A percentile compares a stretch with the other conserved stretches of the same genome.
phyloP scores from a whole-genome alignment of 2,329 filamentous ascomycete genomes.

The Ceratocystis colombiana region DNA sequence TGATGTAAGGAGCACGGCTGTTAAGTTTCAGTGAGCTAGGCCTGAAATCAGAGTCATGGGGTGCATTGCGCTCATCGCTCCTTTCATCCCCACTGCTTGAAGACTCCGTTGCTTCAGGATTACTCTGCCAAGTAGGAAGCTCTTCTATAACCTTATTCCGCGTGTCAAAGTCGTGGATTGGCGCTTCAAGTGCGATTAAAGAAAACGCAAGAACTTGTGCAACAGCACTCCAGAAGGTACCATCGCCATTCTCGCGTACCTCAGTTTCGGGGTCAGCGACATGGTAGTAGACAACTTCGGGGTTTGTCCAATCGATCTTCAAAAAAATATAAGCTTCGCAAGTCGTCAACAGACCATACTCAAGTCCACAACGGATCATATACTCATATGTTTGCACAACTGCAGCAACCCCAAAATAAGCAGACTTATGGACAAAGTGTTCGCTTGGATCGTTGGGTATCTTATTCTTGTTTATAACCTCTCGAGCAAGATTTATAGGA shows the following conservation, averaged over 20 bases:
- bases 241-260: not conserved
- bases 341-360: constrained; percentile 37
- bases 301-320: constrained; percentile 30
- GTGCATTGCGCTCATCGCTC: too few relatives aligned
- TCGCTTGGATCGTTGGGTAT: constrained; percentile 29
- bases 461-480: constrained; percentile 31
- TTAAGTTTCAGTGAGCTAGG: too few relatives aligned
- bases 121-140: too few relatives aligned
- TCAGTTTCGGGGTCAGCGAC: not conserved
- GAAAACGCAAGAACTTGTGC: constrained; percentile 1
- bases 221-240: not conserved
- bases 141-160: too few relatives aligned
- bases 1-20: too few relatives aligned
- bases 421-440: constrained; percentile 27
- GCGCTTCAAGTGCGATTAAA: too few relatives aligned
- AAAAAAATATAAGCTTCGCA: constrained; percentile 39
- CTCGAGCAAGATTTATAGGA: constrained; percentile 27
- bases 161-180: too few relatives aligned
- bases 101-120: too few relatives aligned
- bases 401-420: constrained; percentile 34
- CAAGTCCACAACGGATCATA: constrained; percentile 39
- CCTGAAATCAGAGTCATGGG: too few relatives aligned
- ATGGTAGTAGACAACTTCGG: constrained; percentile 11
- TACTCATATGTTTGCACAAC: constrained; percentile 37
- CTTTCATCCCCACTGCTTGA: too few relatives aligned